Percentiles rank a stretch among this genome's conserved stretches.
Evolutionary conservation across 1,284 basidiomycete genomes (phyloP).

Genomic region (Mycena sp.): DNA sequence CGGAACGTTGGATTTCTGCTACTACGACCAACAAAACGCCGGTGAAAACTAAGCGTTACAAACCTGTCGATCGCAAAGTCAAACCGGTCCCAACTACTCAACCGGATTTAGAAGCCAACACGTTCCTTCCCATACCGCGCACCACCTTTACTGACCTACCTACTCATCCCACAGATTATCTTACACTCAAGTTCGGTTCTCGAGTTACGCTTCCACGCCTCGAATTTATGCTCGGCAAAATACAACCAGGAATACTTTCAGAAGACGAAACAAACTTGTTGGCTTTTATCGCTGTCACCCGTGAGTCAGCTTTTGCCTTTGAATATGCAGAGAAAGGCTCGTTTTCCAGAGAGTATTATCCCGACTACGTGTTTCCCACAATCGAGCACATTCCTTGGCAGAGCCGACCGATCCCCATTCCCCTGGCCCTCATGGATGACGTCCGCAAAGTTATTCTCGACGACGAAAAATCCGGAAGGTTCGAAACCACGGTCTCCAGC

Average conservation of each 20-base stretch:
- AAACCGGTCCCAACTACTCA: slow-evolving; percentile 43
- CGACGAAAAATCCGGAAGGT: slow-evolving; percentile 37
- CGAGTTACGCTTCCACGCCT: neutral
- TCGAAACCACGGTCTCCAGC: too few species aligned
- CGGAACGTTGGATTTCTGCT: too few species aligned
- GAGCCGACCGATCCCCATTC: neutral
- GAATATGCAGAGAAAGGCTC: too few species aligned
- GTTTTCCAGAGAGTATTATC: too few species aligned
- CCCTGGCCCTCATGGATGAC: neutral
- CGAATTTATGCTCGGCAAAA: neutral
- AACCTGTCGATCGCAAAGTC: slow-evolving; percentile 42
- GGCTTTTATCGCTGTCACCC: too few species aligned
- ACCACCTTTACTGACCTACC: slow-evolving; percentile 27
- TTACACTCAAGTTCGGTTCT: neutral
- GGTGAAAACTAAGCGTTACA: slow-evolving; percentile 32
- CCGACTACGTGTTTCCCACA: too few species aligned
- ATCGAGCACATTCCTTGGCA: too few species aligned
- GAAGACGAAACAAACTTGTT: too few species aligned
- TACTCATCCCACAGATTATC: too few species aligned
- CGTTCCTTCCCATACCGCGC: slow-evolving; percentile 34
- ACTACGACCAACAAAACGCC: neutral
- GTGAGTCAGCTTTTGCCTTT: too few species aligned
- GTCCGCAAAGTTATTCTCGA: slow-evolving; percentile 25
- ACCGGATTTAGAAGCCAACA: slow-evolving; percentile 36
- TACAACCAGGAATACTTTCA: too few species aligned